phyloP scores from a whole-genome alignment of 192 early-diverging fungal genomes.

The Thamnidium elegans region DNA sequence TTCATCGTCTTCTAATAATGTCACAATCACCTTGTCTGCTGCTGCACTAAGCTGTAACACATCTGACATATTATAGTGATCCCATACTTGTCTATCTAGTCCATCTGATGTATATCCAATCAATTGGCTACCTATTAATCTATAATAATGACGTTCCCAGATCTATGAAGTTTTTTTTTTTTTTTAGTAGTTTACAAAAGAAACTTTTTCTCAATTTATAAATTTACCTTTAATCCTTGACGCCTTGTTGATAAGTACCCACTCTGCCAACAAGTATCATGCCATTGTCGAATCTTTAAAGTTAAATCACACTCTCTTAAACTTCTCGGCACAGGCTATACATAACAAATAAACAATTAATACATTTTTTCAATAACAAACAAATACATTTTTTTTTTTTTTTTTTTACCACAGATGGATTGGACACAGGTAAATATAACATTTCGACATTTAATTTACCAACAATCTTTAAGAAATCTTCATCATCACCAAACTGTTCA shows the following conservation, averaged over 20 bases:
- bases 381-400: neutral
- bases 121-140: constrained; percentile 23
- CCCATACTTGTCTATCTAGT: constrained; percentile 12
- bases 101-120: constrained; percentile 15
- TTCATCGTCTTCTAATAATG: constrained; percentile 12
- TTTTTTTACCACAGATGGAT: constrained; percentile 19
- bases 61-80: constrained; percentile 24
- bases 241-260: constrained; percentile 17
- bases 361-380: neutral
- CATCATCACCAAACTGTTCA: constrained; percentile 25
- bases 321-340: constrained; percentile 20
- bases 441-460: constrained; percentile 26
- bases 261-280: constrained; percentile 24
- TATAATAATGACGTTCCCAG: constrained; percentile 19
- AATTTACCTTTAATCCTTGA: constrained; percentile 21
- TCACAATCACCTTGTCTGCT: constrained; percentile 17
- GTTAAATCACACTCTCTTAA: constrained; percentile 25
- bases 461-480: constrained; percentile 23
- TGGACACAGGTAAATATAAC: constrained; percentile 28
- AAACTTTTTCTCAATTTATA: neutral
- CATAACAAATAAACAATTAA: neutral
- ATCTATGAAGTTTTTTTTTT: neutral
- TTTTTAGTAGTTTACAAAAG: neutral
- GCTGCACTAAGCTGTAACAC: constrained; percentile 19
- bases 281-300: constrained; percentile 29